Evolutionary conservation across 148 eudicot species (phyloP).

Genomic region (Linanthus parryae): DNA sequence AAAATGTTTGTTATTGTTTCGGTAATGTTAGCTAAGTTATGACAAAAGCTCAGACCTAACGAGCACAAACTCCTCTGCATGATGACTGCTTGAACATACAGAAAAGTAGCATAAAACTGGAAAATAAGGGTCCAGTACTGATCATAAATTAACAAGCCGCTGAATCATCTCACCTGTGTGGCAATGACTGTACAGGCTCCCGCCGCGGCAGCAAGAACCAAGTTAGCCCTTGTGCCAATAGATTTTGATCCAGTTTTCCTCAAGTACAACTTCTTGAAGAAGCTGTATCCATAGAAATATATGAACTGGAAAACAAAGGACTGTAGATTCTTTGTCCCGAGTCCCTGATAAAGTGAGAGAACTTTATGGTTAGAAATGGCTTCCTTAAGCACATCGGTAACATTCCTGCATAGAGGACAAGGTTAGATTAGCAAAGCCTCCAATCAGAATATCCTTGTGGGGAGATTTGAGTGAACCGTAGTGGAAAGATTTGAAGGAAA

Average conservation of each 20-base stretch:
- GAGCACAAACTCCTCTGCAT: no score
- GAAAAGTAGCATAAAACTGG: no score
- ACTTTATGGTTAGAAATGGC: conserved; percentile 68
- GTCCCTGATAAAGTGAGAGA: conserved; percentile 84
- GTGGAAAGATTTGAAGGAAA: no score
- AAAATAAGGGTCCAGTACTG: not conserved
- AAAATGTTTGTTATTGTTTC: no score
- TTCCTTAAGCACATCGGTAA: conserved; percentile 80
- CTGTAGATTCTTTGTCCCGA: conserved; percentile 89
- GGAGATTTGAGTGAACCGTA: no score
- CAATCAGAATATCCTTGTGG: no score
- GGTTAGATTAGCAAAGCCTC: no score
- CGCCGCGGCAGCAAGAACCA: conserved; percentile 81
- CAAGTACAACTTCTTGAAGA: conserved; percentile 80
- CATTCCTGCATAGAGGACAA: conserved; percentile 74
- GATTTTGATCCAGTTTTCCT: conserved; percentile 60
- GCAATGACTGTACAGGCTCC: conserved; percentile 78
- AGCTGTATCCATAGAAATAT: conserved; percentile 93
- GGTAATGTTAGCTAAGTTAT: no score
- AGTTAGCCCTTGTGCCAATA: conserved; percentile 80
- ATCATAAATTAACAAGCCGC: not conserved
- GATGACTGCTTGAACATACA: no score
- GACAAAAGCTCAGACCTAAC: no score
- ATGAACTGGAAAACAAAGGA: conserved; percentile 71
- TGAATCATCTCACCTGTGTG: conserved; percentile 59